Percentiles rank a stretch among this genome's conserved stretches.
Conservation (phyloP, 495 filamentous ascomycete genomes). For the Trichocladium uniseriatum region DNA sequence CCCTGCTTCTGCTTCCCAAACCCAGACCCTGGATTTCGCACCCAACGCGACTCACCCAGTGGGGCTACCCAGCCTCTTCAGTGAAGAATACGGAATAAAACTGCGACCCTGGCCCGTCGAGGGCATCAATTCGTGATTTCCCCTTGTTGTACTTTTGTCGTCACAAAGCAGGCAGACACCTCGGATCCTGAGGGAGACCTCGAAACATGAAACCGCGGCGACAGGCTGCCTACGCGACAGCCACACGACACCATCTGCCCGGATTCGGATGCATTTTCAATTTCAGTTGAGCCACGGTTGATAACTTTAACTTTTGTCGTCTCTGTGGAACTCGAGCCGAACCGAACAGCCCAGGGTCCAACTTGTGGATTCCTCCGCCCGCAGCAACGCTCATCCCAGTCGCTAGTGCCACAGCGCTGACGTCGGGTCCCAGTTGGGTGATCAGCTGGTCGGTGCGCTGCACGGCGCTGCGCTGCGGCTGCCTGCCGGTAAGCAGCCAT, state of each 20-base stretch:
- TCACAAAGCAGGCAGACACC: not conserved
- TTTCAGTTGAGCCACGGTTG: no score
- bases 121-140: not conserved
- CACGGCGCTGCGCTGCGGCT: not conserved
- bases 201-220: not conserved
- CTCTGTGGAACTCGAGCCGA: no score
- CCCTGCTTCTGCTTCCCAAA: conserved; percentile 1
- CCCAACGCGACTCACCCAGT: no score
- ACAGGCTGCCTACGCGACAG: not conserved
- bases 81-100: no score
- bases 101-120: not conserved
- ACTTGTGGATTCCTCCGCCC: not conserved
- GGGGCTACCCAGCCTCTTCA: no score
- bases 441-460: conserved; percentile 1
- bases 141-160: no score
- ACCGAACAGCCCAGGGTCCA: no score
- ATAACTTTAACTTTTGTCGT: no score
- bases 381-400: not conserved
- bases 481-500: not conserved
- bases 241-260: not conserved
- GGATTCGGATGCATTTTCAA: not conserved
- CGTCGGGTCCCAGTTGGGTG: conserved; percentile 1
- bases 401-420: not conserved
- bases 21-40: no score
- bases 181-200: not conserved